These are phyloP conservation scores for Suillus americanus DNA, from an alignment of 768 basidiomycete genomes.

Conservation along the genomic window DNA sequence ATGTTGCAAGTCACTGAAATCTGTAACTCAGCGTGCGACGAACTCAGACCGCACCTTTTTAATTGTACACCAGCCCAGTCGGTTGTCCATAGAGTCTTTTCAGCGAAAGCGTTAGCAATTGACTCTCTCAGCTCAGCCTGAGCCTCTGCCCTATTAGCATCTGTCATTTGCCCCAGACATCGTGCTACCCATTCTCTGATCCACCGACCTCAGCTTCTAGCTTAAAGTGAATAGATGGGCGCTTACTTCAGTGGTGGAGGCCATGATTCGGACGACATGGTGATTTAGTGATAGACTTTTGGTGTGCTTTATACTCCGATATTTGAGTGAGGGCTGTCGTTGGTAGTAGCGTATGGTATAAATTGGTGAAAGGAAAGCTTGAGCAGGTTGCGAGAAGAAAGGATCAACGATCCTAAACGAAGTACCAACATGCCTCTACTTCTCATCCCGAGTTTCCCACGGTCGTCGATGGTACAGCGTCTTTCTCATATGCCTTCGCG, in stretches of 20 bases:
- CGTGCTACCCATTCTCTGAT: constrained; percentile 92
- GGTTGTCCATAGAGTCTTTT: constrained; percentile 86
- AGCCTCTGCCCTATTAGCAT: constrained; percentile 82
- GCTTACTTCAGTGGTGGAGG: constrained; percentile 76
- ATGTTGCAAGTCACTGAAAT: constrained; percentile 23
- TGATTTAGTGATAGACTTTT: not conserved
- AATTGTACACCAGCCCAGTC: constrained; percentile 91
- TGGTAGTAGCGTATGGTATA: constrained; percentile 6
- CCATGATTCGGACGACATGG: constrained; percentile 79
- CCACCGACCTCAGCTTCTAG: constrained; percentile 14
- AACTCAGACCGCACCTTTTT: constrained; percentile 56
- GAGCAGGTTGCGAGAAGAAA: not conserved
- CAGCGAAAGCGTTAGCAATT: constrained; percentile 89
- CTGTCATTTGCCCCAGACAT: constrained; percentile 89
- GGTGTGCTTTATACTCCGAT: not conserved
- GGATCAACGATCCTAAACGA: not conserved
- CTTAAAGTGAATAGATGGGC: constrained; percentile 1
- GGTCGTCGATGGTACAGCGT: constrained; percentile 1
- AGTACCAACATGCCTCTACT: not conserved
- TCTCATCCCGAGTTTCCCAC: constrained; percentile 20
- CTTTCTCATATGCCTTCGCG: not conserved
- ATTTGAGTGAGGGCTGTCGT: not conserved
- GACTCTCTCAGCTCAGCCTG: constrained; percentile 94
- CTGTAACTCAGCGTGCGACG: constrained; percentile 7
- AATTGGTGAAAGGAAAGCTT: constrained; percentile 9